Percentiles rank a stretch among this genome's conserved stretches.
These are phyloP conservation scores for Debaryomyces maramus DNA, from an alignment of 805 yeast species.

Conservation along the genomic window DNA sequence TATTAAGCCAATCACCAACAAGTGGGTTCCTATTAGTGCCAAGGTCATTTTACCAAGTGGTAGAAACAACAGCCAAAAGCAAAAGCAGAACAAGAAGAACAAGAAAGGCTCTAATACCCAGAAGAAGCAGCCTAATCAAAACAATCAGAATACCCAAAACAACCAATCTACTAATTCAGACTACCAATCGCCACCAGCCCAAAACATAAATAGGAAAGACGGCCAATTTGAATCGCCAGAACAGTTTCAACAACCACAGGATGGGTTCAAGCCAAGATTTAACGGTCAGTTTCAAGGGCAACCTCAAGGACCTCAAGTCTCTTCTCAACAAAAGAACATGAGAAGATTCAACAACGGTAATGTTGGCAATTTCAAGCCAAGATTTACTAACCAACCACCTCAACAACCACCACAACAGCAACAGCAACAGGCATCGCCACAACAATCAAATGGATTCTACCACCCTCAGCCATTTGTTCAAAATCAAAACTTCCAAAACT, in stretches of 20 bases:
- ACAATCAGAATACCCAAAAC: constrained; percentile 9
- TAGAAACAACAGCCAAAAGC: constrained; percentile 25
- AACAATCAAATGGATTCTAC: constrained; percentile 27
- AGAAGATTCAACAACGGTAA: constrained; percentile 26
- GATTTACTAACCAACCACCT: constrained; percentile 17
- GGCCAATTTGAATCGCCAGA: constrained; percentile 2
- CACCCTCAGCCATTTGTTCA: constrained; percentile 33
- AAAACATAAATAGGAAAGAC: constrained; percentile 4
- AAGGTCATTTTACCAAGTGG: constrained; percentile 41
- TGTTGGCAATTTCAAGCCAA: constrained; percentile 18
- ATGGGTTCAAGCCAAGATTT: constrained; percentile 12
- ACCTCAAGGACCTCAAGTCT: background rate
- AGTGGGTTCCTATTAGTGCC: constrained; percentile 47
- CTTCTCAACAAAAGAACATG: constrained; percentile 24
- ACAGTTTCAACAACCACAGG: constrained; percentile 9
- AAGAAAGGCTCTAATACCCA: constrained; percentile 22
- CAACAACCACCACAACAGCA: constrained; percentile 14
- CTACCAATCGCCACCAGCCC: constrained; percentile 6
- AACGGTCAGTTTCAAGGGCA: constrained; percentile 5
- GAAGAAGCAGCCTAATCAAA: constrained; percentile 3
- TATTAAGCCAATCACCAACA: constrained; percentile 41
- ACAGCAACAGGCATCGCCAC: constrained; percentile 16
- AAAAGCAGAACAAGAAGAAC: constrained; percentile 26
- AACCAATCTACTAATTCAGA: constrained; percentile 4
- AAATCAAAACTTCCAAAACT: constrained; percentile 22